Conservation (phyloP, 2,329 filamentous ascomycete genomes). For the Trichophyton benhamiae region DNA sequence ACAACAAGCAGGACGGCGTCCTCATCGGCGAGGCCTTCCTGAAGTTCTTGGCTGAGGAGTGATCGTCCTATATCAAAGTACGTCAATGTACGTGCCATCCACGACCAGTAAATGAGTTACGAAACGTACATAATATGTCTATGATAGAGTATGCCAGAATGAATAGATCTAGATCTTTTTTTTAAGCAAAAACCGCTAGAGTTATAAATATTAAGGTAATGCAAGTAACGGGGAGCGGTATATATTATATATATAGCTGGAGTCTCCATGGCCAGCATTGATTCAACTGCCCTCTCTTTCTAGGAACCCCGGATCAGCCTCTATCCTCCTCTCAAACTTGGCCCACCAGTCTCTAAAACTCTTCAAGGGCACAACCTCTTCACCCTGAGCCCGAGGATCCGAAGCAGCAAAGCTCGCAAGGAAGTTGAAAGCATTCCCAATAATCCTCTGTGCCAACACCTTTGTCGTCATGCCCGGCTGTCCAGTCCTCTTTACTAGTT, state of each 20-base stretch:
- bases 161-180: too few species aligned
- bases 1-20: constrained; percentile 65
- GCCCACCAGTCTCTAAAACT: constrained; percentile 96
- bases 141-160: too few species aligned
- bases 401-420: constrained; percentile 70
- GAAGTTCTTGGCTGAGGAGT: constrained; percentile 55
- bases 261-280: not conserved
- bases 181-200: too few species aligned
- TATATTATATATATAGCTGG: not conserved
- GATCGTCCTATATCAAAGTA: not conserved
- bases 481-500: constrained; percentile 21
- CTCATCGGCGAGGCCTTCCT: constrained; percentile 61
- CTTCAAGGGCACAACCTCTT: constrained; percentile 84
- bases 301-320: constrained; percentile 76
- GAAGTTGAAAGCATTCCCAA: constrained; percentile 95
- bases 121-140: too few species aligned
- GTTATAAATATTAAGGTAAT: too few species aligned
- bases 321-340: constrained; percentile 82
- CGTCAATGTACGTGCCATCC: too few species aligned
- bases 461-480: constrained; percentile 49
- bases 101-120: too few species aligned
- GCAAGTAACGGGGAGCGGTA: too few species aligned
- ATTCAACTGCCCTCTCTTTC: constrained; percentile 45
- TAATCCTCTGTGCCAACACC: constrained; percentile 79
- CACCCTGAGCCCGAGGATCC: constrained; percentile 41